Evolutionary conservation across 345 rosid genomes (phyloP), one percentile per base, ranked within the genome.

Genomic region (Chamaenerion angustifolium): DNA sequence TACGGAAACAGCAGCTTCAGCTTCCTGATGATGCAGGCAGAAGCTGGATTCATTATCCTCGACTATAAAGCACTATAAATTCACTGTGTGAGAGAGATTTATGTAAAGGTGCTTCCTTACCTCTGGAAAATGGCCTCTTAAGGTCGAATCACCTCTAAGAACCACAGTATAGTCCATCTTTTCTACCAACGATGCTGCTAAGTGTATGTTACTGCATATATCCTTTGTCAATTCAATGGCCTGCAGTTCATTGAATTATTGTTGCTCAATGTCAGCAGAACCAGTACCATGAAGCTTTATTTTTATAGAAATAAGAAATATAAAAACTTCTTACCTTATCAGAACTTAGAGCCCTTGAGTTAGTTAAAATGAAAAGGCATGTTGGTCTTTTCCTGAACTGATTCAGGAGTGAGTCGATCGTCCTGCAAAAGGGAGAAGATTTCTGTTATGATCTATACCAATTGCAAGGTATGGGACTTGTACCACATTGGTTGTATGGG

Each of bases 121-220:
- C 94, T 86, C 85, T 46, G 94, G 94, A 75, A 90, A 90, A 79
- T 90, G 95, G 61, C 95, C 98, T 58, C 98, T 85, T 64, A 90
- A 66, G 56, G 98, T 90, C 46, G 95, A 90, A 72, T 90, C 98
- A 48, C 98, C 98, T 69, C 98, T 74, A 70, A 90, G 71, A 67
- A 86, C 95, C 35, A 90, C 77, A 0, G 95, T 83, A 56, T 69
- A 86, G 58, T 86, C 76, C 54, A 65, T 64, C 16, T 74, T 71
- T 49, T 72, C 79, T 70, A 73, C 65, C 56, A 65, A 72, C 64
- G 71, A 81, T 56, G 88, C 78, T 42, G 94, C 94, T 13, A 63
- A 51, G 50, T 48, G 56, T 50, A 90, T 67, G 85, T 85, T 90
- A 61, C 61, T 58, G 74, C 94, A 83, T 19, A 90, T 81, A 25